Percentiles rank a stretch among this genome's conserved stretches.
Evolutionary conservation across 495 filamentous ascomycete genomes (phyloP).

Genomic region (Penicillium roqueforti): DNA sequence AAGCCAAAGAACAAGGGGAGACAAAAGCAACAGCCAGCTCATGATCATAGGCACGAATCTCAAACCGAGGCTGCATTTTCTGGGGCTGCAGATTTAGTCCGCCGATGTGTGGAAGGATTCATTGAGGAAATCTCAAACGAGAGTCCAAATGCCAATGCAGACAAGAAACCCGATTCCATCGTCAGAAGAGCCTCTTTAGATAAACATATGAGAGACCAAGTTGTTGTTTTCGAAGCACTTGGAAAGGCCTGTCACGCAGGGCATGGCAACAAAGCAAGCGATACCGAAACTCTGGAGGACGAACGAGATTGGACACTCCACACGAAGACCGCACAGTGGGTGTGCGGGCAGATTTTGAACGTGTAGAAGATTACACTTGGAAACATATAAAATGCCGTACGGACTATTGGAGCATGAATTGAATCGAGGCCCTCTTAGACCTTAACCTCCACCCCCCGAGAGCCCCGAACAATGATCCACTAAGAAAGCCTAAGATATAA

Average conservation of each 20-base stretch:
- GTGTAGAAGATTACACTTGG: neutral
- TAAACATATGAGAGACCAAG: slow-evolving; percentile 70
- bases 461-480: neutral
- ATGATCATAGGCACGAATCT: neutral
- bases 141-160: neutral
- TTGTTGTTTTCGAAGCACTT: slow-evolving; percentile 77
- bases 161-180: neutral
- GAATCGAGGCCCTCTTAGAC: neutral
- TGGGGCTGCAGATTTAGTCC: slow-evolving; percentile 29
- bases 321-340: slow-evolving; percentile 73
- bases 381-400: neutral
- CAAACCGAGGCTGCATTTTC: neutral
- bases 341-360: slow-evolving; percentile 46
- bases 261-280: slow-evolving; percentile 13
- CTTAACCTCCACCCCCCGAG: neutral
- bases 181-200: slow-evolving; percentile 50
- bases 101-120: slow-evolving; percentile 54
- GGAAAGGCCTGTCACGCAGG: slow-evolving; percentile 25
- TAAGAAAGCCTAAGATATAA: neutral
- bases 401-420: neutral
- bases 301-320: slow-evolving; percentile 58
- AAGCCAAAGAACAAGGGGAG: slow-evolving; percentile 7
- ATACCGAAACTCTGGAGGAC: slow-evolving; percentile 31
- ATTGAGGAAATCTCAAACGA: slow-evolving; percentile 48
- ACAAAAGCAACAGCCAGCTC: neutral